Evolutionary conservation across 2,329 filamentous ascomycete species (phyloP).

Genomic region (Dendryphion nanum): DNA sequence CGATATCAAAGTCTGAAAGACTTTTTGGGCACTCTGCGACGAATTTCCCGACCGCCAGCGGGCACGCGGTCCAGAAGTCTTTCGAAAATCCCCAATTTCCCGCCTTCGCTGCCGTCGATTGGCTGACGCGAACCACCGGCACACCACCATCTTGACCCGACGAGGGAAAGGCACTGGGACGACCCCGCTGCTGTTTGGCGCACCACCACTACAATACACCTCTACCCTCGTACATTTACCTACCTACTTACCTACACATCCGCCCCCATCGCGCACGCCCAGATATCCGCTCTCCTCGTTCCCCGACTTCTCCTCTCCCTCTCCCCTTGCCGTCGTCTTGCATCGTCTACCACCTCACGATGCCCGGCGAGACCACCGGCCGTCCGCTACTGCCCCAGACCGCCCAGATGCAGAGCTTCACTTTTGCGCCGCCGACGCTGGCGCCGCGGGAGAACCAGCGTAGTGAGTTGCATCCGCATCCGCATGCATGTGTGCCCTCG

Average conservation of each 20-base stretch:
- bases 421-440: conserved; percentile 66
- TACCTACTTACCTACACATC: no score
- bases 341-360: no score
- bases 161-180: conserved; percentile 27
- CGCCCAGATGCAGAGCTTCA: conserved; percentile 71
- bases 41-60: conserved; percentile 9
- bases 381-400: conserved; percentile 66
- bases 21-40: conserved; percentile 7
- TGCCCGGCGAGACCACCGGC: conserved; percentile 63
- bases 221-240: no score
- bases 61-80: conserved; percentile 18
- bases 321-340: no score
- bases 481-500: neutral
- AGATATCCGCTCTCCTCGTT: no score
- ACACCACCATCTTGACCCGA: conserved; percentile 21
- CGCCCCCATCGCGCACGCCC: no score
- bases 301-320: no score
- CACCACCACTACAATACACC: conserved; percentile 6
- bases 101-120: conserved; percentile 19
- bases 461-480: conserved; percentile 57
- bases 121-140: conserved; percentile 15
- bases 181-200: conserved; percentile 30
- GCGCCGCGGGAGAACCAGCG: conserved; percentile 76
- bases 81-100: no score
- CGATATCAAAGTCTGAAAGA: conserved; percentile 15